A percentile compares a stretch with the other conserved stretches of the same genome.
phyloP scores from a whole-genome alignment of 441 rosid genomes.

The Eruca vesicaria region DNA sequence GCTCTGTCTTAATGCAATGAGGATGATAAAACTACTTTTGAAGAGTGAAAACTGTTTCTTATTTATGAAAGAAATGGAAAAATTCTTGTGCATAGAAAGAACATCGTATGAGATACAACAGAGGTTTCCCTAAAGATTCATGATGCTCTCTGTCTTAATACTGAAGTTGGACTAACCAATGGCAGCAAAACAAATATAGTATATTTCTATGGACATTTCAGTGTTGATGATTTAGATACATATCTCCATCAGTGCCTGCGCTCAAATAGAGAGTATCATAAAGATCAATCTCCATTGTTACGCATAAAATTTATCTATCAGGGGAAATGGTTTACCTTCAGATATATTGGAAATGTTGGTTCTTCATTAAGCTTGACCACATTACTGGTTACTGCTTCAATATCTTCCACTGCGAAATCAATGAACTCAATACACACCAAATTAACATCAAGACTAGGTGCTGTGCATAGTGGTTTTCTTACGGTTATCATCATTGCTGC shows the following conservation, averaged over 20 bases:
- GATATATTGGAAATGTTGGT: conserved; percentile 77
- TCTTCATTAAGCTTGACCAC: conserved; percentile 66
- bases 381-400: conserved; percentile 51
- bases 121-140: neutral
- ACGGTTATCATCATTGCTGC: conserved; percentile 76
- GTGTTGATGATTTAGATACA: conserved; percentile 38
- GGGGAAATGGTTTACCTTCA: conserved; percentile 57
- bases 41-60: neutral
- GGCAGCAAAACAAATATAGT: conserved; percentile 40
- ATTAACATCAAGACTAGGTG: neutral
- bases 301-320: neutral
- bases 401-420: conserved; percentile 64
- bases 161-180: conserved; percentile 63
- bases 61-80: conserved; percentile 2
- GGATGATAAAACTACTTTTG: conserved; percentile 9
- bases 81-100: conserved; percentile 55
- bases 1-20: conserved; percentile 28
- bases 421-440: neutral
- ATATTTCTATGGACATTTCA: conserved; percentile 43
- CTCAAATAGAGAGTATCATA: conserved; percentile 54
- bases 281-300: conserved; percentile 30
- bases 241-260: conserved; percentile 61
- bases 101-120: conserved; percentile 40
- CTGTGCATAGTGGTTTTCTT: conserved; percentile 32
- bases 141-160: neutral